phyloP scores from a whole-genome alignment of 768 basidiomycete genomes.

The Macrolepiota dolichaula region DNA sequence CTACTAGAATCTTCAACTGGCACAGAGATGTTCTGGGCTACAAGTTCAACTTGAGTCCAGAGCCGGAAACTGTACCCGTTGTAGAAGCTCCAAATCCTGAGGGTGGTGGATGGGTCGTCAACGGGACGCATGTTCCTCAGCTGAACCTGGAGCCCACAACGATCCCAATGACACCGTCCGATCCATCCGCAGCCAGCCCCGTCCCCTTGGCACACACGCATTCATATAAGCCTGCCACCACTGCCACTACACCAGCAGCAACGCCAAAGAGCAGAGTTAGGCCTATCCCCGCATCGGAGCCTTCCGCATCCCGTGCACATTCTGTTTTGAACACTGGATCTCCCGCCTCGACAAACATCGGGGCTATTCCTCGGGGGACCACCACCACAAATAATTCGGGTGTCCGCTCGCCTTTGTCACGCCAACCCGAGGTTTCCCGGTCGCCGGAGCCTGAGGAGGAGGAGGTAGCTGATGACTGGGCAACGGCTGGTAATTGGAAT shows the following conservation, averaged over 20 bases:
- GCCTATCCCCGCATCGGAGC: neutral
- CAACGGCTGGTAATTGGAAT: neutral
- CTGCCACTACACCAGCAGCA: neutral
- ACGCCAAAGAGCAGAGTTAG: neutral
- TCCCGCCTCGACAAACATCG: neutral
- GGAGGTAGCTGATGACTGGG: neutral
- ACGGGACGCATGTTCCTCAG: neutral
- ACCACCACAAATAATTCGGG: neutral
- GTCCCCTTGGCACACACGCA: neutral
- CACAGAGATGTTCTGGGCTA: constrained; percentile 5
- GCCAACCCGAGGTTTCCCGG: neutral
- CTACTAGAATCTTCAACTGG: constrained; percentile 7
- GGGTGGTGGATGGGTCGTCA: neutral
- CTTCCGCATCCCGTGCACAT: neutral
- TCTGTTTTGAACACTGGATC: neutral
- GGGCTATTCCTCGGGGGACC: neutral
- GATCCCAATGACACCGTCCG: neutral
- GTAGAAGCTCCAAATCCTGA: neutral
- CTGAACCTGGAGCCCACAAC: neutral
- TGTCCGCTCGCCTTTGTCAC: neutral
- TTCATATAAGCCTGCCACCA: neutral
- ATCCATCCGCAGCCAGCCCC: neutral
- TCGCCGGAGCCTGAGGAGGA: neutral
- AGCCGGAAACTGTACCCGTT: neutral
- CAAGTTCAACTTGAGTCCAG: neutral